These are phyloP conservation scores for Lipomyces kockii DNA, from an alignment of 805 yeast species.

Conservation along the genomic window DNA sequence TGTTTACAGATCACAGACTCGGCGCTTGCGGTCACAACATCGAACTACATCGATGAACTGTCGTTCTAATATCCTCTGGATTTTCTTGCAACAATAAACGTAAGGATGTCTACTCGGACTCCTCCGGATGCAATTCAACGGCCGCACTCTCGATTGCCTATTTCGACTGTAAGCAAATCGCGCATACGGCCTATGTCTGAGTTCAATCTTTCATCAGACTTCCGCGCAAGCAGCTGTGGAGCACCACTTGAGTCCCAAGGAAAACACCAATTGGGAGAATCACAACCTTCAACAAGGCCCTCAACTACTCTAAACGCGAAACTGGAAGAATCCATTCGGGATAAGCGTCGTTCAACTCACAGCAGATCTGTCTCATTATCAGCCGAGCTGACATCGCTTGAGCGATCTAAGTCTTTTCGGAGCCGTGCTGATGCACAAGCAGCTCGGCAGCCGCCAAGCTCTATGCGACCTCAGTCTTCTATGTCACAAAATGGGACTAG, in stretches of 20 bases:
- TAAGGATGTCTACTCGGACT: conserved; percentile 9
- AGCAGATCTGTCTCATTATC: conserved; percentile 12
- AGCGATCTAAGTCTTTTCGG: conserved; percentile 8
- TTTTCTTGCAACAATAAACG: background rate
- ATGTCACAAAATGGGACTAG: background rate
- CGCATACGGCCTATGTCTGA: conserved; percentile 14
- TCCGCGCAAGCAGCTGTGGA: background rate
- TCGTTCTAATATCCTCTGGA: background rate
- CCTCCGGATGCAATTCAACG: conserved; percentile 19
- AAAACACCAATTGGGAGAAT: background rate
- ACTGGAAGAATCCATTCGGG: conserved; percentile 17
- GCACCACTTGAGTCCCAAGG: background rate
- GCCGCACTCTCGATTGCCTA: conserved; percentile 23
- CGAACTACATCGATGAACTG: background rate
- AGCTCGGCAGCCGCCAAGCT: background rate
- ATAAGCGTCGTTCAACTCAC: conserved; percentile 6
- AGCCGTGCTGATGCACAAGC: background rate
- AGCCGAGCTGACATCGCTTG: conserved; percentile 7
- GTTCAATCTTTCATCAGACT: background rate
- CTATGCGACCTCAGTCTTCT: background rate
- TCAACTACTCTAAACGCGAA: conserved; percentile 22
- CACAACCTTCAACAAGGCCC: background rate
- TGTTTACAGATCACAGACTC: conserved; percentile 6
- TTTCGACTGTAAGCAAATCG: conserved; percentile 9
- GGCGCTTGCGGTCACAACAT: background rate